These are phyloP conservation scores for Hanseniaspora vineae DNA, from an alignment of 805 yeast species.

Conservation along the genomic window DNA sequence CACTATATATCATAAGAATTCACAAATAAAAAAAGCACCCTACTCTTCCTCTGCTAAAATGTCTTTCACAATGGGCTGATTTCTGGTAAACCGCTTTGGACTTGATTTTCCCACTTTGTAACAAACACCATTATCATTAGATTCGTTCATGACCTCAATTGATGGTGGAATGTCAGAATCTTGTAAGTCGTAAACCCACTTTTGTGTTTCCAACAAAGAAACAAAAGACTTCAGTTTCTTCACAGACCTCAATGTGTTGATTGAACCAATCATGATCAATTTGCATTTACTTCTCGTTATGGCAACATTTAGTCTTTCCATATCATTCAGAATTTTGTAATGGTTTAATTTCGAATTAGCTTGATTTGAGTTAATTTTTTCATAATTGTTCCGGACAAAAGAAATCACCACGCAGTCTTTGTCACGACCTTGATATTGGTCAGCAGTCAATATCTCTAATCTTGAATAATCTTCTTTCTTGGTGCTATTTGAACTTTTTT, in stretches of 20 bases:
- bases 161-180: conserved; percentile 2
- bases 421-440: conserved; percentile 92
- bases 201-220: not conserved
- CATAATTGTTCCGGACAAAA: conserved; percentile 50
- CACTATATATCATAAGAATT: no score
- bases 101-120: no score
- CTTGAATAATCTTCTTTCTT: conserved; percentile 19
- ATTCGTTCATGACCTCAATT: not conserved
- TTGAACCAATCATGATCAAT: conserved; percentile 73
- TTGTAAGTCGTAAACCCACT: not conserved
- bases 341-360: conserved; percentile 44
- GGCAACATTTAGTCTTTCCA: conserved; percentile 91
- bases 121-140: not conserved
- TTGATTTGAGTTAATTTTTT: not conserved
- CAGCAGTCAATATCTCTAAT: conserved; percentile 83
- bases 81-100: no score
- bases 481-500: no score
- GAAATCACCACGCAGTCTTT: conserved; percentile 86
- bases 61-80: conserved; percentile 13
- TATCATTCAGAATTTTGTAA: conserved; percentile 73
- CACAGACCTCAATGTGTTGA: conserved; percentile 35
- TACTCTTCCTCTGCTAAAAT: conserved; percentile 7
- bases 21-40: no score
- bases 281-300: conserved; percentile 83
- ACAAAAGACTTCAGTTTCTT: not conserved